Evolutionary conservation across 805 yeast genomes (phyloP), one percentile per base, ranked within the genome.

Genomic region (Citeromyces matritensis): DNA sequence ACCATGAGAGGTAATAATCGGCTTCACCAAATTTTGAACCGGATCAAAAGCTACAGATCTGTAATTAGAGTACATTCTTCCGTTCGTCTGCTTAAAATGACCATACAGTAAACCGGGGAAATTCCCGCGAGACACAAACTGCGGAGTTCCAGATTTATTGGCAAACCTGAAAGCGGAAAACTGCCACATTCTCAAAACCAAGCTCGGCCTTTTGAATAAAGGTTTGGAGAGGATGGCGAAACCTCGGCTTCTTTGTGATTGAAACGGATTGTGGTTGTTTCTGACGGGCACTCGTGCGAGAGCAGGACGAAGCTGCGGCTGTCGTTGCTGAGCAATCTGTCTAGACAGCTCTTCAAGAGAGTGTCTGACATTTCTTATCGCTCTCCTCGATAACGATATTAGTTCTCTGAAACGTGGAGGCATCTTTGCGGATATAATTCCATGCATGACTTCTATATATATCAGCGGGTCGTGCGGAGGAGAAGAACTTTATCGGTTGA

Each of bases 21-120:
- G 21, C 7, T 17, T 17, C 6, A 17, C 6, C 48, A 77, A 54
- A 42, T 65, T 72, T 37, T 57, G 57, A 17, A 70, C 75, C 34
- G 76, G 81, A 40, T 73, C 75, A 33, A 63, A 66, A 2, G 75
- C 55, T 9, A 50, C 42, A 10, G 46, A 47, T 6, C 62, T 57
- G 37, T 47, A 57, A 1, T 59, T 51, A 8, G 60, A 51, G 33
- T 52, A 61, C 44, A 51, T 51, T 43, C 67, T 47, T 14, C 29
- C 15, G 1, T 56, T 46, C 29, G 53, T 54, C 15, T 56, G 52
- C 29, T 45, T 43, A 5, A 48, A 42, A 17, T 17, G 21, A 7
- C 21, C 21, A 17, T 17, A 17, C 6, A 35, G 60, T 60, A 35
- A 55, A 47, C 19, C 48, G 43, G 34, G 58, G 60, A 14, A 59